Evolutionary conservation across 2,329 filamentous ascomycete genomes (phyloP).

Genomic region (Diaporthe sp.): DNA sequence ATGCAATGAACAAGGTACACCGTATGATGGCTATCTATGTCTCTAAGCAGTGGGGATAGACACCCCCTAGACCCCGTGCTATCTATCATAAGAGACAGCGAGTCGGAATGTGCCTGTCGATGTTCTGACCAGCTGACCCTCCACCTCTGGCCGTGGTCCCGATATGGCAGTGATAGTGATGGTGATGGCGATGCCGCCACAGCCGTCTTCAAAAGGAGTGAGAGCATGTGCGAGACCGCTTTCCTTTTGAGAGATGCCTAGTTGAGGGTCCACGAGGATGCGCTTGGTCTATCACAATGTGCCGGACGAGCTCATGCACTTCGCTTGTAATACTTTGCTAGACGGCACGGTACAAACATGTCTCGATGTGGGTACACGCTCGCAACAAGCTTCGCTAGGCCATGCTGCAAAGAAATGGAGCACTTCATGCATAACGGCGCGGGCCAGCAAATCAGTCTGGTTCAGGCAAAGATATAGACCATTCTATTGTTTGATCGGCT

Average conservation of each 20-base stretch:
- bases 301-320: neutral
- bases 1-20: neutral
- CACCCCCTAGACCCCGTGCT: neutral
- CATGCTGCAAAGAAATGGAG: slow-evolving; percentile 18
- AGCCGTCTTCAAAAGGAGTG: neutral
- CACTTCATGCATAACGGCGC: neutral
- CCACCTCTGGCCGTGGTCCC: neutral
- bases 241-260: neutral
- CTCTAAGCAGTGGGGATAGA: neutral
- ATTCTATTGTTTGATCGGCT: slow-evolving; percentile 26
- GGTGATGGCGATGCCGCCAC: neutral
- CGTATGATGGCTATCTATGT: neutral
- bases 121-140: neutral
- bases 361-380: neutral
- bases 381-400: neutral
- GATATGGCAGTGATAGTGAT: neutral
- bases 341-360: neutral
- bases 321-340: slow-evolving; percentile 9
- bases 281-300: neutral
- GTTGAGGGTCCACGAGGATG: neutral
- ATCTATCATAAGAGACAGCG: neutral
- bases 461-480: neutral
- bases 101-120: neutral
- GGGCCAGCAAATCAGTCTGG: slow-evolving; percentile 4
- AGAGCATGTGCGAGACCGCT: neutral